Conservation (phyloP, 169 alveolate species). For the Condylostoma magnum region DNA sequence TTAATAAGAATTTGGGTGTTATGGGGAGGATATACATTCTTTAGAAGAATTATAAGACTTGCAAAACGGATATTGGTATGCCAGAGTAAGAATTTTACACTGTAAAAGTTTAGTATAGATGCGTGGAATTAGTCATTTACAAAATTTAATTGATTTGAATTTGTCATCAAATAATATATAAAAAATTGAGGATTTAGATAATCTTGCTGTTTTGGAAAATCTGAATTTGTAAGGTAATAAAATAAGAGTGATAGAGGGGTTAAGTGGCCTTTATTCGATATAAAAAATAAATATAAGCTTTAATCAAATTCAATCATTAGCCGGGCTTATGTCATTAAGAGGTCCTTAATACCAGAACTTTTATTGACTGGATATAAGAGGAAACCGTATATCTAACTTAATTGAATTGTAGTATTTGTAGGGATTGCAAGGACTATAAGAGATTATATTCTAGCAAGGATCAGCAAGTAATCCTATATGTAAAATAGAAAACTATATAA, state of each 20-base stretch:
- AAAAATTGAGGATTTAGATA: conserved; percentile 11
- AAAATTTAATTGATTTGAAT: conserved; percentile 11
- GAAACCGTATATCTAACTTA: neutral
- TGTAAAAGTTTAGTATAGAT: neutral
- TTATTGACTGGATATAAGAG: neutral
- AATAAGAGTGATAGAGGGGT: conserved; percentile 14
- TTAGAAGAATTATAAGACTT: neutral
- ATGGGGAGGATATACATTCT: neutral
- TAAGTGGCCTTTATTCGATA: conserved; percentile 1
- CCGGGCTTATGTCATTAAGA: neutral
- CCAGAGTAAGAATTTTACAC: conserved; percentile 1
- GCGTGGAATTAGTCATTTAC: conserved; percentile 12
- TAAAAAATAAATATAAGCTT: conserved; percentile 14
- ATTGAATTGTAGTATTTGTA: neutral
- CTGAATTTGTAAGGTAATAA: conserved; percentile 7
- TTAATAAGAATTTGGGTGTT: neutral
- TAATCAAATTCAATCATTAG: conserved; percentile 7
- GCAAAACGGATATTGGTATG: neutral
- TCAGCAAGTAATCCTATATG: conserved; percentile 17
- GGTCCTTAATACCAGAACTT: conserved; percentile 18
- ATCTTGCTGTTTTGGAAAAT: neutral
- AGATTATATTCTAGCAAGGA: neutral
- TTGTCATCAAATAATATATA: conserved; percentile 24
- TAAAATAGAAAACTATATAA: neutral
- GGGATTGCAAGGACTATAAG: conserved; percentile 1